Conservation (phyloP, 257 asterid species). For the Fraxinus quadrangulata region DNA sequence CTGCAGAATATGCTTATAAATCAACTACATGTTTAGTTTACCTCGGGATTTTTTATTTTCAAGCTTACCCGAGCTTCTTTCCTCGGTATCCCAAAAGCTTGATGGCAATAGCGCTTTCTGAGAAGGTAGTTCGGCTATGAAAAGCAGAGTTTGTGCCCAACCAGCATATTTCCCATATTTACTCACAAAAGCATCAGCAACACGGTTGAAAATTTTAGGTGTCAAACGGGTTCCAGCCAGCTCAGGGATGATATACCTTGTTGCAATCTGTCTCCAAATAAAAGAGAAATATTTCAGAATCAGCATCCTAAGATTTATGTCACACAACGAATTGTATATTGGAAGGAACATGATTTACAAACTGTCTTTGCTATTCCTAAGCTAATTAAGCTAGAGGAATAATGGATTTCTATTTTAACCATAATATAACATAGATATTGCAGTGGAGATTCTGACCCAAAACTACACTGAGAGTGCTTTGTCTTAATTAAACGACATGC, state of each 20-base stretch:
- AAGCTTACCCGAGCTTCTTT: conserved; percentile 32
- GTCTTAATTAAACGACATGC: not conserved
- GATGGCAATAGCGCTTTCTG: conserved; percentile 77
- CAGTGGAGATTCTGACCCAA: not conserved
- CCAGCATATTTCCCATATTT: conserved; percentile 96
- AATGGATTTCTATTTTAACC: not conserved
- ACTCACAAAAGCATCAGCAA: conserved; percentile 80
- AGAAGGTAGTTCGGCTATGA: conserved; percentile 90
- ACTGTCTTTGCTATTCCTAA: too few relatives aligned
- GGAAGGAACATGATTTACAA: not conserved
- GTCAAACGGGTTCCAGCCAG: conserved; percentile 78
- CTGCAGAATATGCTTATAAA: not conserved
- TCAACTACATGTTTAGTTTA: not conserved
- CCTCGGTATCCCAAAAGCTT: conserved; percentile 29
- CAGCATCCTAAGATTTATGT: not conserved
- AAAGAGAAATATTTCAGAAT: conserved; percentile 23
- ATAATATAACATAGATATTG: too few relatives aligned
- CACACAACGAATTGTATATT: not conserved
- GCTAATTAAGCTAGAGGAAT: not conserved
- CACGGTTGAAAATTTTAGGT: conserved; percentile 55
- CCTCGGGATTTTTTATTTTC: conserved; percentile 24
- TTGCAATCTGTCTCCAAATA: conserved; percentile 63
- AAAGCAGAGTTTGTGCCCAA: conserved; percentile 99
- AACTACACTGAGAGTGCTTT: not conserved
- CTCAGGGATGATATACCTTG: conserved; percentile 87